Conservation (phyloP, 371 early-diverging fungal species). For the Apophysomyces sp. region DNA sequence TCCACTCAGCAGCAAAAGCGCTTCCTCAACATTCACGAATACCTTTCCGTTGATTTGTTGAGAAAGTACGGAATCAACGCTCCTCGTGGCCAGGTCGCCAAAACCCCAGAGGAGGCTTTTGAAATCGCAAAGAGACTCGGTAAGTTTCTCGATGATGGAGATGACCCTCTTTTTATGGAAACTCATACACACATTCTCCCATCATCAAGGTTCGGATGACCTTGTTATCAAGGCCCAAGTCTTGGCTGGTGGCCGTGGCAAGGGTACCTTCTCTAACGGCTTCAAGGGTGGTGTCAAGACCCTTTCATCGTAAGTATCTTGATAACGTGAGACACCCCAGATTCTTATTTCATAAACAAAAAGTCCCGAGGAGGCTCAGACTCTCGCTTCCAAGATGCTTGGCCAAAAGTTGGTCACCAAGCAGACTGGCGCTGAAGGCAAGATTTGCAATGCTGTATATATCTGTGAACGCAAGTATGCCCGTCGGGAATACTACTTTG, state of each 20-base stretch:
- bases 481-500: constrained; percentile 97
- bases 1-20: constrained; percentile 74
- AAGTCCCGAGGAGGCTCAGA: constrained; percentile 86
- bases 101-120: constrained; percentile 87
- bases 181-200: neutral
- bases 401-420: constrained; percentile 97
- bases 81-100: constrained; percentile 90
- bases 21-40: constrained; percentile 96
- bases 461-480: constrained; percentile 95
- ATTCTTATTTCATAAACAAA: constrained; percentile 1
- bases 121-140: constrained; percentile 83
- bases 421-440: constrained; percentile 96
- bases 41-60: constrained; percentile 91
- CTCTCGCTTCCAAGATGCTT: constrained; percentile 93
- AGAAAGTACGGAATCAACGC: constrained; percentile 89
- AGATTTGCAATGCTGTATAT: constrained; percentile 92
- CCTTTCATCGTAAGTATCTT: constrained; percentile 79
- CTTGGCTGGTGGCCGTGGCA: constrained; percentile 98
- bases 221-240: constrained; percentile 99
- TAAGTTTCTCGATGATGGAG: constrained; percentile 30
- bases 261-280: constrained; percentile 94
- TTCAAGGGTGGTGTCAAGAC: constrained; percentile 96
- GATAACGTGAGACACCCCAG: neutral
- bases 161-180: too few species aligned
- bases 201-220: constrained; percentile 68